Base-by-base conservation (phyloP, 2,329 filamentous ascomycete species). In the Tolypocladium pustulatum region DNA sequence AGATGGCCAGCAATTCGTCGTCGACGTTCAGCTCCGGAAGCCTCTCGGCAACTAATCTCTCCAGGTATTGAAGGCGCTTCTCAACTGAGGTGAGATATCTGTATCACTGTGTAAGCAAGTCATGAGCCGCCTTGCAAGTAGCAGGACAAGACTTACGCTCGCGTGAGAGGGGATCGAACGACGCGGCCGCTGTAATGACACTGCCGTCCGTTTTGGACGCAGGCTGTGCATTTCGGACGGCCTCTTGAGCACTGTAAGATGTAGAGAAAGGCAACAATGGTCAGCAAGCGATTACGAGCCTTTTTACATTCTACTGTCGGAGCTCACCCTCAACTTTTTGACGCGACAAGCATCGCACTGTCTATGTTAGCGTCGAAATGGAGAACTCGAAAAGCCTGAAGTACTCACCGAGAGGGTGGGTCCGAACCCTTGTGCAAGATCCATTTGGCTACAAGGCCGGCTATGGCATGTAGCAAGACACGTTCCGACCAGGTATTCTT, bases 131-230 rank as follows among this genome's bases (percentile, higher is more conserved):
- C 4, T 12, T 8, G 6, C 2, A 7, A 10, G 13, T 8, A 8
- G 49, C 4, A 30, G 10, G 27, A n/a, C 6, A 2, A 13, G 17
- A 53, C 49, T 4, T 22, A 67, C 67, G 61, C 65, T 49, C 67
- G 62, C 13, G 67, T 68, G 36, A 68, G 62, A 25, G 67, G 67
- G 13, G 65, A 66, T 20, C 66, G 61, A 34, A 58, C 59, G 36
- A 65, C 61, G 15, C 62, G 62, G 27, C 67, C 65, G 53, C 67
- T 68, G 54, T 69, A 68, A 43, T 67, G 64, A 55, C 67, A 69
- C 32, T 59, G 20, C 38, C 61, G 57, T 41, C 58, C 56, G 55
- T 66, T 65, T 54, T 66, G 63, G 8, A 62, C 37, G 37, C 66
- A 69, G 20, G 62, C 63, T n/a, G 41, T 62, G 58, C 67, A 69